Conservation (phyloP, 768 basidiomycete genomes). For the Neoboletus magnificus region DNA sequence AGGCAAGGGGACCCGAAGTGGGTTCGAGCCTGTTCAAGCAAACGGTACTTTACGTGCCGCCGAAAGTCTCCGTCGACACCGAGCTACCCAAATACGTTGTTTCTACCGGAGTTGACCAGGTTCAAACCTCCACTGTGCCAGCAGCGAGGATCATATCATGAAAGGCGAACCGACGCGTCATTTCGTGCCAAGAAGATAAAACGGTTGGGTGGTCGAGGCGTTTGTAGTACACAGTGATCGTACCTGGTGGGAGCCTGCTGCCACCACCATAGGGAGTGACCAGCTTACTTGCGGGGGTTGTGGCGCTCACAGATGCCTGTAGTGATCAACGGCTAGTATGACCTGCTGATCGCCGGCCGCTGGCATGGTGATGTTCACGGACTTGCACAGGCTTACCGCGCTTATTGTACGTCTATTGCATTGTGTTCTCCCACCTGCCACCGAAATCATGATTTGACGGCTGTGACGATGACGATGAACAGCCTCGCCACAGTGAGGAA, state of each 20-base stretch:
- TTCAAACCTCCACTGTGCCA: no score
- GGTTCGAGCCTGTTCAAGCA: constrained; percentile 56
- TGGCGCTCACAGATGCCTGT: not conserved
- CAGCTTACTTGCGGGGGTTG: not conserved
- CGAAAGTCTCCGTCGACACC: no score
- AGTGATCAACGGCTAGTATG: not conserved
- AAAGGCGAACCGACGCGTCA: no score
- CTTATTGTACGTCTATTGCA: not conserved
- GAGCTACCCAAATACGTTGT: no score
- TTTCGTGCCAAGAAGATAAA: no score
- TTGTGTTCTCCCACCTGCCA: not conserved
- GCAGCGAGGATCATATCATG: no score
- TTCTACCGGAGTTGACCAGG: no score
- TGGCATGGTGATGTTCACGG: not conserved
- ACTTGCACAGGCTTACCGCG: not conserved
- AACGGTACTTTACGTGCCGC: no score
- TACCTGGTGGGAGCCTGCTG: not conserved
- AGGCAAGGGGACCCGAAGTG: constrained; percentile 45
- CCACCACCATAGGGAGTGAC: not conserved
- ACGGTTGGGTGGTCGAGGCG: no score
- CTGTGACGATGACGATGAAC: not conserved
- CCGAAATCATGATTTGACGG: not conserved
- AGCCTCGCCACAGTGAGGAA: no score
- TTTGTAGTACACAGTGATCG: no score
- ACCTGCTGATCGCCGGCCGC: no score